Percentiles rank a stretch among this genome's conserved stretches.
Conservation (phyloP, 2,329 filamentous ascomycete genomes). For the Arachnopeziza araneosa region DNA sequence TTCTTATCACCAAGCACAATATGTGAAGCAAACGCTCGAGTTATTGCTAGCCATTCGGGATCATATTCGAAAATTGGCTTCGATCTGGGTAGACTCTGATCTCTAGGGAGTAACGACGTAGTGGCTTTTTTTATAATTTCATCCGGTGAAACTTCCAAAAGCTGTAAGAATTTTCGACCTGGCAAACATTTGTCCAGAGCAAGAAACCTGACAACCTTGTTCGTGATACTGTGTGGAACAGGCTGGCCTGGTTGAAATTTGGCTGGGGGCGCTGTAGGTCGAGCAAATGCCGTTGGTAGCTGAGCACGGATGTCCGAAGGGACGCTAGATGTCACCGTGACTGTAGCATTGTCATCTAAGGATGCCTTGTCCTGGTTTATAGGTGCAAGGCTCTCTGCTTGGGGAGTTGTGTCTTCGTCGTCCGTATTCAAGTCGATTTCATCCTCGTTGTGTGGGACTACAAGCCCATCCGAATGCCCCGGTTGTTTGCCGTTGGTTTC, state of each 20-base stretch:
- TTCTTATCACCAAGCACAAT: conserved; percentile 57
- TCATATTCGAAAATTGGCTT: conserved; percentile 56
- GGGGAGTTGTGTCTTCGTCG: conserved; percentile 30
- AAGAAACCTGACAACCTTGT: conserved; percentile 76
- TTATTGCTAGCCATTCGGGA: conserved; percentile 92
- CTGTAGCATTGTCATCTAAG: conserved; percentile 34
- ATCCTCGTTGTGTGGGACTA: conserved; percentile 48
- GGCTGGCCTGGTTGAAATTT: conserved; percentile 49
- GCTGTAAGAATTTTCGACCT: conserved; percentile 73
- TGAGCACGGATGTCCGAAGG: conserved; percentile 63
- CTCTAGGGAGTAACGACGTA: conserved; percentile 2
- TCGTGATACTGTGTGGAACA: conserved; percentile 67
- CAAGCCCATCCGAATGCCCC: background rate
- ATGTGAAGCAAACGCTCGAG: conserved; percentile 66
- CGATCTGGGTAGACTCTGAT: background rate
- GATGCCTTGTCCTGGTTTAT: conserved; percentile 54
- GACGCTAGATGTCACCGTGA: conserved; percentile 33
- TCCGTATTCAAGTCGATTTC: conserved; percentile 67
- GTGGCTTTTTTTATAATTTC: conserved; percentile 2
- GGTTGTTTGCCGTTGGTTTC: background rate
- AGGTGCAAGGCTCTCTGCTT: background rate
- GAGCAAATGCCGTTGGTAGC: conserved; percentile 69
- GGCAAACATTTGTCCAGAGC: conserved; percentile 88
- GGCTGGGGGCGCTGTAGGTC: conserved; percentile 32
- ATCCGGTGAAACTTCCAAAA: conserved; percentile 57